Conservation (phyloP, 208 protist genomes). For the Acanthamoeba culbertsoni region DNA sequence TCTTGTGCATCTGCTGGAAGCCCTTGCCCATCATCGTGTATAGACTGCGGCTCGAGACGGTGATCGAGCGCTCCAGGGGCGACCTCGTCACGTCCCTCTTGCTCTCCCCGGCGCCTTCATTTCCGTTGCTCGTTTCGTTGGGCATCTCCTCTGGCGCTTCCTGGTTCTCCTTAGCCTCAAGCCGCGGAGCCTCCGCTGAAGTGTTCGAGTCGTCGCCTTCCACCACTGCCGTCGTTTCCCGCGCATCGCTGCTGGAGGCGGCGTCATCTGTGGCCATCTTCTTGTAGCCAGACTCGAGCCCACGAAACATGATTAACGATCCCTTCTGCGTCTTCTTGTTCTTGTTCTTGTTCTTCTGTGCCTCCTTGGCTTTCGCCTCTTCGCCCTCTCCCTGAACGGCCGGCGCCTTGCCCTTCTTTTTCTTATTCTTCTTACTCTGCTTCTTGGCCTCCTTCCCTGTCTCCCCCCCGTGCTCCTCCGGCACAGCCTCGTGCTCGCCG, state of each 20-base stretch:
- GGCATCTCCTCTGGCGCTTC: background rate
- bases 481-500: no score
- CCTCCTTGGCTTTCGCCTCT: background rate
- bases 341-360: background rate
- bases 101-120: background rate
- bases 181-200: no score
- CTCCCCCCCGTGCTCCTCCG: no score
- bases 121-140: background rate
- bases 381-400: background rate
- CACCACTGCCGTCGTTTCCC: background rate
- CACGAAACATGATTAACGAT: background rate
- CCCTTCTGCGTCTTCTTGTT: background rate
- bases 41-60: background rate
- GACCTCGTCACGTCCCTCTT: background rate
- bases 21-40: conserved; percentile 21
- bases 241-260: no score
- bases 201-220: background rate
- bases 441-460: background rate
- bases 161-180: no score
- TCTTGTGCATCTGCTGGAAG: background rate
- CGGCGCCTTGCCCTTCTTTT: background rate
- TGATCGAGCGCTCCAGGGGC: background rate
- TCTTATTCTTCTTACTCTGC: background rate
- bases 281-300: background rate
- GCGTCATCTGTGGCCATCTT: background rate